Evolutionary conservation across 2,329 filamentous ascomycete genomes (phyloP).

Genomic region (Hypoxylon sp.): DNA sequence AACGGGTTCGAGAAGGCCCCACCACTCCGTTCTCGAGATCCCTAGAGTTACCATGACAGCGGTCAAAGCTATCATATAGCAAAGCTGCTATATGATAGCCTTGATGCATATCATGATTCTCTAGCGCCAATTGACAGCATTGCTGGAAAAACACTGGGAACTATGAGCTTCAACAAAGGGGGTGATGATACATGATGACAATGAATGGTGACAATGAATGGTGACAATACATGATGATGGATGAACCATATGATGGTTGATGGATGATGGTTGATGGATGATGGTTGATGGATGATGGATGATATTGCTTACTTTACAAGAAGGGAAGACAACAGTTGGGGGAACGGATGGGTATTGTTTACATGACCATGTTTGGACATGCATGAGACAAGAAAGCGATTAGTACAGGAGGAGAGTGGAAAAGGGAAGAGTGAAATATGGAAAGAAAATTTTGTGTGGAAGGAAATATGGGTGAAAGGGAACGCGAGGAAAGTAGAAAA

Average conservation of each 20-base stretch:
- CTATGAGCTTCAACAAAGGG: not conserved
- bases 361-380: not conserved
- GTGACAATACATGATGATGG: not conserved
- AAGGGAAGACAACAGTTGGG: not conserved
- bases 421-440: too few relatives aligned
- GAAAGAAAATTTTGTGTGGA: not conserved
- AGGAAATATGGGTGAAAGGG: not conserved
- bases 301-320: not conserved
- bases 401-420: not conserved
- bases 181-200: not conserved
- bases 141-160: not conserved
- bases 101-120: not conserved
- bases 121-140: not conserved
- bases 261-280: not conserved
- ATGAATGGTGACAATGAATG: not conserved
- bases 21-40: not conserved
- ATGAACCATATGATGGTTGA: not conserved
- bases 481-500: not conserved
- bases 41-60: not conserved
- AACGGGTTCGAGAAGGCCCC: constrained; percentile 3
- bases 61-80: too few relatives aligned
- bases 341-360: not conserved
- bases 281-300: not conserved
- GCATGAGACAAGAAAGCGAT: not conserved
- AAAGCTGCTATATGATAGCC: too few relatives aligned